Base-by-base conservation (phyloP, 441 rosid species). In the Croton setiger region DNA sequence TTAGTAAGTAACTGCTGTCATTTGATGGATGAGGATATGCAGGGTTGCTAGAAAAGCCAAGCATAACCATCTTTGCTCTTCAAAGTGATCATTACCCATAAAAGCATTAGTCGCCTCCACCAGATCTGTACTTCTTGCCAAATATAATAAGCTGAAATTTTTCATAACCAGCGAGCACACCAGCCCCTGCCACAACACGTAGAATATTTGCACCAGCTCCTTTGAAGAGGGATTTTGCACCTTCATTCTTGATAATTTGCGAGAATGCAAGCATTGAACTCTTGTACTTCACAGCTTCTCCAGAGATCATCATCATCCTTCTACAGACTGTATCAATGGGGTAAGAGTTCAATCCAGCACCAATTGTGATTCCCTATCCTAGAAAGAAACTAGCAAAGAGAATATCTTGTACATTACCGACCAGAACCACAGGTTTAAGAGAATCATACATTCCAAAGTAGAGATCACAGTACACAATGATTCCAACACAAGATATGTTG, bases 261-360 rank as follows among this genome's bases (percentile, higher is more conserved):
- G 37, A 7, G 67, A 93, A 93, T 7, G 97, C 98, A 71, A 79
- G 84, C 75, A 89, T 4, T 0, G 98, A 93, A 78, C 93, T 91
- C 71, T 85, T 87, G 80, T 91, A 93, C 81, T 91, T 93, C 55
- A 88, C 93, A 43, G 97, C 93, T 81, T 94, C 97, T 59, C 97
- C 97, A 5, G 97, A 94, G 0, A 97, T 94, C 97, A 94, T 91
- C 98, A 94, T 94, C 98, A 91, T 94, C 78, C 98, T 87, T 86
- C 97, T 88, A 1, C 97, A 90, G 14, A 91, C 94, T 0, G 96
- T 90, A 69, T 94, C 97, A 6, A 94, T 82, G 0, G 98, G 98
- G 73, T 94, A 94, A 0, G 98, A 85, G 1, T 97, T 92, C 73
- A 90, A 80, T 51, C 98, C 96, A 60, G 98, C 96, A 71, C 93